Conservation (phyloP, 306 rosid species). For the Inga oerstediana region DNA sequence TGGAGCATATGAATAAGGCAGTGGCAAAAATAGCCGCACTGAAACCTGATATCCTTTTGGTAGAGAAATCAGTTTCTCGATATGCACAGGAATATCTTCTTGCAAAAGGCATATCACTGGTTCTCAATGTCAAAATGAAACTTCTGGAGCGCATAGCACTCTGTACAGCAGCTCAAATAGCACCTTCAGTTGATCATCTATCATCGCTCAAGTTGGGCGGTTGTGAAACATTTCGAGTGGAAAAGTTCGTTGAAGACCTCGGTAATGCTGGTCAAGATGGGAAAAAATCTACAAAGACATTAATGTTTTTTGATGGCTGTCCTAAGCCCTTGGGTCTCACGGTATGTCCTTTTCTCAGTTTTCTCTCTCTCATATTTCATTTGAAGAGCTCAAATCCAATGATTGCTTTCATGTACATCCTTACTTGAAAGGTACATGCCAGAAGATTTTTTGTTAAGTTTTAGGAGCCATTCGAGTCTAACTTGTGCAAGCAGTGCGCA, state of each 20-base stretch:
- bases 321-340: conserved; percentile 16
- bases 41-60: conserved; percentile 64
- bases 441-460: not conserved
- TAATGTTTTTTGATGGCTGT: conserved; percentile 21
- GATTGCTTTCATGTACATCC: not conserved
- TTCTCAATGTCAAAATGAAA: conserved; percentile 60
- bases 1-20: conserved; percentile 77
- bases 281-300: not conserved
- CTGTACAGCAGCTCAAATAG: conserved; percentile 71
- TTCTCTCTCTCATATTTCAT: not conserved
- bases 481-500: not conserved
- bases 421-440: not conserved
- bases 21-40: conserved; percentile 69
- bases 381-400: not conserved
- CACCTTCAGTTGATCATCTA: conserved; percentile 66
- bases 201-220: conserved; percentile 61
- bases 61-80: conserved; percentile 47
- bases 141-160: conserved; percentile 72
- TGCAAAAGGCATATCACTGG: conserved; percentile 64
- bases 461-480: not conserved
- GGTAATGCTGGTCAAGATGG: not conserved
- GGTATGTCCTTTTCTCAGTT: not conserved
- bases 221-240: conserved; percentile 67
- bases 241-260: conserved; percentile 59
- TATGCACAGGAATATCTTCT: conserved; percentile 70